Percentiles rank a stretch among this genome's conserved stretches.
phyloP scores from a whole-genome alignment of 169 alveolate genomes.

The Eimeria nieschulzi region DNA sequence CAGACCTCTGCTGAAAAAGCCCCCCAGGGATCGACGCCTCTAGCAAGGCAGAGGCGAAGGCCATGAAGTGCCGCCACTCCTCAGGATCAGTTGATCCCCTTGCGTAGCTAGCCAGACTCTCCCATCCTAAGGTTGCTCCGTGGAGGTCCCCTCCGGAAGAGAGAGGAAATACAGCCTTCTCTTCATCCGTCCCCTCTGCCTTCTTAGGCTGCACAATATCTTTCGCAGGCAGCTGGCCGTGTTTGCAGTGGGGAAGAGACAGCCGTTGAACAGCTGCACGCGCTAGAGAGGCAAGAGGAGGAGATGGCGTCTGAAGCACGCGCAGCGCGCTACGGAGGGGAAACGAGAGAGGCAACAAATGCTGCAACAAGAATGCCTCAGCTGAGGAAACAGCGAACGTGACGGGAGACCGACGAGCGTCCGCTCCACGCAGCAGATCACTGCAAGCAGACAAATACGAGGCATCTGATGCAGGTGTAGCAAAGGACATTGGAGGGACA shows the following conservation, averaged over 20 bases:
- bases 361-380: conserved; percentile 46
- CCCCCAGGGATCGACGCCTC: conserved; percentile 20
- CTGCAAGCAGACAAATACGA: background rate
- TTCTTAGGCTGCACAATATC: background rate
- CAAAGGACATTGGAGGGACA: background rate
- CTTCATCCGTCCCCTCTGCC: background rate
- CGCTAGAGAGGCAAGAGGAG: background rate
- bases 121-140: background rate
- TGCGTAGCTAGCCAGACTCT: background rate
- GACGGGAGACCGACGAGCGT: conserved; percentile 12
- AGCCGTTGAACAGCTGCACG: background rate
- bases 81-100: background rate
- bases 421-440: conserved; percentile 9
- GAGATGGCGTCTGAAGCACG: background rate
- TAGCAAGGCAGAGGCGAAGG: conserved; percentile 19
- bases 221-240: background rate
- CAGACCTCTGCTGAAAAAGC: background rate
- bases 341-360: conserved; percentile 39
- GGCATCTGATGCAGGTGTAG: background rate
- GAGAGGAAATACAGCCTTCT: background rate
- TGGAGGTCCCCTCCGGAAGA: background rate
- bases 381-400: conserved; percentile 20
- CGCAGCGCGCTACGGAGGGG: conserved; percentile 17
- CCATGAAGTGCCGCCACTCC: conserved; percentile 39
- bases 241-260: background rate